Evolutionary conservation across 73 alveolate species (phyloP).

Genomic region (Paramecium sexaurelia): DNA sequence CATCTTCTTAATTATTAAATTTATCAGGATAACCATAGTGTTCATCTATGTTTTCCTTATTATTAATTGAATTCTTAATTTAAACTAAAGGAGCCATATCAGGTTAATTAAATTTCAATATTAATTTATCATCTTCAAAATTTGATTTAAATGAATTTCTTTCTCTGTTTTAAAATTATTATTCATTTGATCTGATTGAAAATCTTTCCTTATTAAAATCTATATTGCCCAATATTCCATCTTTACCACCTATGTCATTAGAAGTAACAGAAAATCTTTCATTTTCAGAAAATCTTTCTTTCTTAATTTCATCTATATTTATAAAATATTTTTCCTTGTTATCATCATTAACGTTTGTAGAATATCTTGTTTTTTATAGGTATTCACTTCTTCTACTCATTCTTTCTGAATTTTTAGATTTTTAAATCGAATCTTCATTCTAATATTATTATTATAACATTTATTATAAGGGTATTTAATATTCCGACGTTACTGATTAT

Average conservation of each 20-base stretch:
- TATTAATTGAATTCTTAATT: not conserved
- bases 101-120: not conserved
- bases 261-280: not conserved
- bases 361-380: not conserved
- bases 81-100: not conserved
- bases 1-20: not conserved
- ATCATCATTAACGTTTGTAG: not conserved
- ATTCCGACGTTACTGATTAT: conserved; percentile 19
- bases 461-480: not conserved
- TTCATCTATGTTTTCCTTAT: not conserved
- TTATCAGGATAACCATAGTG: not conserved
- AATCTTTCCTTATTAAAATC: not conserved
- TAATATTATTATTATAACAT: not conserved
- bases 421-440: not conserved
- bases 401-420: not conserved
- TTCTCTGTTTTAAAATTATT: not conserved
- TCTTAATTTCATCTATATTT: not conserved
- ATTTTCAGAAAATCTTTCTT: not conserved
- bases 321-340: not conserved
- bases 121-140: not conserved
- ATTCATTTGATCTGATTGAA: not conserved
- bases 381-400: conserved; percentile 11
- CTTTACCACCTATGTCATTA: not conserved
- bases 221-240: not conserved
- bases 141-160: not conserved